Evolutionary conservation across 2,329 filamentous ascomycete species (phyloP).

Genomic region (Colletotrichum sansevieriae): DNA sequence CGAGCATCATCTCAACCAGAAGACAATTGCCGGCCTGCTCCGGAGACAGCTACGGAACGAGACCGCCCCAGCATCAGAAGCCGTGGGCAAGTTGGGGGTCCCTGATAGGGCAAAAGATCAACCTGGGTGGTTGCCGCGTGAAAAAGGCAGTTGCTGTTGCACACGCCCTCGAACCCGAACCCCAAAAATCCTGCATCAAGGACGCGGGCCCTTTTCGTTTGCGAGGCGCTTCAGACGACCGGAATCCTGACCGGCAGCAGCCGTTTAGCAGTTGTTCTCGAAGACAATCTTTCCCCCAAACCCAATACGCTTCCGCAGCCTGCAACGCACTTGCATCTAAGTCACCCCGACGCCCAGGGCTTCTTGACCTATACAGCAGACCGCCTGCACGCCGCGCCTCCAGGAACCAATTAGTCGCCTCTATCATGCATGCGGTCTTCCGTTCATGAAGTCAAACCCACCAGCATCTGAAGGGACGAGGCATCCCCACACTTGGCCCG

Average conservation of each 20-base stretch:
- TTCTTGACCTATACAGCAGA: conserved; percentile 51
- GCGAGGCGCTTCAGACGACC: conserved; percentile 43
- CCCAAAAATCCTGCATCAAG: conserved; percentile 25
- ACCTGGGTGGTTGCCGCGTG: conserved; percentile 27
- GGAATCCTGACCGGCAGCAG: conserved; percentile 38
- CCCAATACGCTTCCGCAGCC: conserved; percentile 43
- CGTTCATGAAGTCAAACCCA: conserved; percentile 57
- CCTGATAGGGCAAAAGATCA: conserved; percentile 33
- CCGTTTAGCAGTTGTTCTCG: conserved; percentile 18
- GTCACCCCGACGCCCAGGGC: conserved; percentile 48
- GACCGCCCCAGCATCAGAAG: conserved; percentile 1
- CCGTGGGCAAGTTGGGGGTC: conserved; percentile 4
- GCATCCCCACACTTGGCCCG: conserved; percentile 48
- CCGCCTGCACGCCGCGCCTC: conserved; percentile 50
- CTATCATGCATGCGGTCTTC: conserved; percentile 63
- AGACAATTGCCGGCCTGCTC: not conserved
- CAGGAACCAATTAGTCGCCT: conserved; percentile 55
- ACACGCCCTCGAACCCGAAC: conserved; percentile 23
- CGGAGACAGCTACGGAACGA: not conserved
- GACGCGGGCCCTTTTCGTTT: conserved; percentile 38
- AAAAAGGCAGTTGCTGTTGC: conserved; percentile 33
- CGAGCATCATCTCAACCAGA: not conserved
- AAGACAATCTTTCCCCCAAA: conserved; percentile 44
- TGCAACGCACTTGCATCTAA: conserved; percentile 45
- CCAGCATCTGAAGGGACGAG: conserved; percentile 49